Conservation (phyloP, 2,329 filamentous ascomycete species). For the Pseudocercospora eumusae region DNA sequence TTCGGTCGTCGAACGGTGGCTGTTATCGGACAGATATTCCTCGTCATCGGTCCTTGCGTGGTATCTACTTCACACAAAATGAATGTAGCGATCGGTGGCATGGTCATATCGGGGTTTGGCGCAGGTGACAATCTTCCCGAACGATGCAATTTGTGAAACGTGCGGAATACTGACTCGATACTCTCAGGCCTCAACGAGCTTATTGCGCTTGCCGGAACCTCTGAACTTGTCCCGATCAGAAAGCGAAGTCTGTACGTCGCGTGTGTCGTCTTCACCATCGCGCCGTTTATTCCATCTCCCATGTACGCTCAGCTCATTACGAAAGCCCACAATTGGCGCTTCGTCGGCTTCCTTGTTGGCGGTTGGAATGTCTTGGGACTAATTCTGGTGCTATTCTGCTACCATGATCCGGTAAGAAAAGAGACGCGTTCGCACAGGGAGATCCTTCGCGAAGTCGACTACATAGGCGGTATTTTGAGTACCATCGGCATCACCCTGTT, state of each 20-base stretch:
- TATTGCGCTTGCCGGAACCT: conserved; percentile 66
- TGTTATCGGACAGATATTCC: conserved; percentile 54
- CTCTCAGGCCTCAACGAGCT: conserved; percentile 50
- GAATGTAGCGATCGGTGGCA: conserved; percentile 63
- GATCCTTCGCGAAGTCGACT: conserved; percentile 52
- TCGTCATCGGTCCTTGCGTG: conserved; percentile 62
- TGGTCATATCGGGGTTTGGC: conserved; percentile 63
- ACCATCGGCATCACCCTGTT: conserved; percentile 55
- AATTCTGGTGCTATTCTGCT: conserved; percentile 54
- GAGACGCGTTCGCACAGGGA: conserved; percentile 44
- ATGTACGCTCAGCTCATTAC: conserved; percentile 63
- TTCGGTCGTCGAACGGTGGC: conserved; percentile 63
- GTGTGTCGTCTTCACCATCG: conserved; percentile 60
- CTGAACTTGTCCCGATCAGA: conserved; percentile 65
- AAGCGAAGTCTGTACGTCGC: conserved; percentile 66
- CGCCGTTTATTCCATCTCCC: conserved; percentile 64
- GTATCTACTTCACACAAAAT: conserved; percentile 59
- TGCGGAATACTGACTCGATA: background rate
- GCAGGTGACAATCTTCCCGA: conserved; percentile 60
- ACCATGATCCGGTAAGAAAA: conserved; percentile 53
- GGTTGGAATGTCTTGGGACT: conserved; percentile 57
- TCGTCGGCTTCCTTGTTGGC: conserved; percentile 55
- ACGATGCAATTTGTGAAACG: background rate
- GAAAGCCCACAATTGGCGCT: conserved; percentile 54
- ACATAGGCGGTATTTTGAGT: conserved; percentile 54